Evolutionary conservation across 2,329 filamentous ascomycete species (phyloP).

Genomic region (Epichloe elymi): DNA sequence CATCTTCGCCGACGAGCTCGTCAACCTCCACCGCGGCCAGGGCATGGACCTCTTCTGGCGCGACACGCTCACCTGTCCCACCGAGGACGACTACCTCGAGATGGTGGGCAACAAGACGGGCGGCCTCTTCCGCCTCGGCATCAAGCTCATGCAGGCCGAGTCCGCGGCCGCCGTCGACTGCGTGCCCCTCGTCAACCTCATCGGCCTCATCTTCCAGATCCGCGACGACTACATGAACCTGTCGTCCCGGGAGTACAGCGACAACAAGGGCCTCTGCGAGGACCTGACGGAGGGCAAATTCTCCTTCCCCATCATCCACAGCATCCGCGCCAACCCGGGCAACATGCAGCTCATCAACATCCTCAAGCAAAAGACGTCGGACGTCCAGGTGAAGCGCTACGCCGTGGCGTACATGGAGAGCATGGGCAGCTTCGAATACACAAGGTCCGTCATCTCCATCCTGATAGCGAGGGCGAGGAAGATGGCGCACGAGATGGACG

Average conservation of each 20-base stretch:
- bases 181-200: conserved; percentile 70
- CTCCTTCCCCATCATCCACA: conserved; percentile 89
- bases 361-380: conserved; percentile 69
- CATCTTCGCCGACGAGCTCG: conserved; percentile 69
- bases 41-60: conserved; percentile 90
- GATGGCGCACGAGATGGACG: conserved; percentile 52
- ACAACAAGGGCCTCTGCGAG: conserved; percentile 89
- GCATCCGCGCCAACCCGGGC: conserved; percentile 62
- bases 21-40: conserved; percentile 76
- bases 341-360: conserved; percentile 83
- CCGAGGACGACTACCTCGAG: conserved; percentile 82
- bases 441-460: conserved; percentile 50
- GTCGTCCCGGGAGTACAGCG: conserved; percentile 56
- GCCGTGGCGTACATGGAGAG: conserved; percentile 83
- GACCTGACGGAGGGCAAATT: conserved; percentile 97
- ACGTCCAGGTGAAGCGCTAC: conserved; percentile 82
- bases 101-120: conserved; percentile 91
- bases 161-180: conserved; percentile 48
- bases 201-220: conserved; percentile 83
- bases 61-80: conserved; percentile 70
- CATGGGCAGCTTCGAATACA: conserved; percentile 84
- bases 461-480: conserved; percentile 50
- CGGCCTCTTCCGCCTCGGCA: conserved; percentile 69
- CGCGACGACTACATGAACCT: conserved; percentile 92
- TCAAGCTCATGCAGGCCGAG: conserved; percentile 81